phyloP scores from a whole-genome alignment of 2,329 filamentous ascomycete species.

The Trichoderma koningii region DNA sequence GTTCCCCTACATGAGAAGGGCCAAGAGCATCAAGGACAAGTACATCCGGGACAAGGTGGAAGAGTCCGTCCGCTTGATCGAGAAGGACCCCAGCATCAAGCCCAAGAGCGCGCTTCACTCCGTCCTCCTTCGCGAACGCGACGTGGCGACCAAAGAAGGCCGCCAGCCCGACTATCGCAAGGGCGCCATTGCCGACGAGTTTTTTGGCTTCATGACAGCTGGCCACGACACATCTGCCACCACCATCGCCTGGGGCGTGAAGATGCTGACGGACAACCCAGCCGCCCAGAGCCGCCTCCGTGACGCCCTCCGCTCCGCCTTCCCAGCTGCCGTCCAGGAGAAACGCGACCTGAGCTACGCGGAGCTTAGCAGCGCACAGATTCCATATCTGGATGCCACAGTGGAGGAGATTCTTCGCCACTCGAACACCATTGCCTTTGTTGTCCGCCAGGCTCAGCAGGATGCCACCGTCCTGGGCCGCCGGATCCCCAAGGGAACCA shows the following conservation, averaged over 20 bases:
- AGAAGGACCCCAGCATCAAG: slow-evolving; percentile 6
- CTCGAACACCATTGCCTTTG: slow-evolving; percentile 28
- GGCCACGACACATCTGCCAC: slow-evolving; percentile 38
- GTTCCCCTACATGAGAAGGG: slow-evolving; percentile 20
- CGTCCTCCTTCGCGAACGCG: slow-evolving; percentile 14
- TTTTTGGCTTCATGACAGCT: slow-evolving; percentile 36
- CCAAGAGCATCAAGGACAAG: slow-evolving; percentile 17
- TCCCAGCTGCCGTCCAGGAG: slow-evolving; percentile 30
- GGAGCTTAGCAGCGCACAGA: slow-evolving; percentile 36
- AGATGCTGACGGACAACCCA: slow-evolving; percentile 33
- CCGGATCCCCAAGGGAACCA: slow-evolving; percentile 40
- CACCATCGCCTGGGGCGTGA: slow-evolving; percentile 36
- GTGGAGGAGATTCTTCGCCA: slow-evolving; percentile 42
- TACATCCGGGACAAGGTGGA: slow-evolving; percentile 12
- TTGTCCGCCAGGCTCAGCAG: slow-evolving; percentile 36
- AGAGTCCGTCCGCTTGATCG: slow-evolving; percentile 12
- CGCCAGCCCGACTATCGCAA: slow-evolving; percentile 14
- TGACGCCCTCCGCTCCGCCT: slow-evolving; percentile 31
- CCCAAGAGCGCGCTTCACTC: slow-evolving; percentile 17
- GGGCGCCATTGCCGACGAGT: slow-evolving; percentile 28
- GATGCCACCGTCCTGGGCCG: slow-evolving; percentile 41
- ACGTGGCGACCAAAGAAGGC: slow-evolving; percentile 15
- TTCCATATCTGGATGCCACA: slow-evolving; percentile 43
- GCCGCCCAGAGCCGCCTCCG: slow-evolving; percentile 35
- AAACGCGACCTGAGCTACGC: slow-evolving; percentile 35